These are phyloP conservation scores for Nepenthes alata DNA, from an alignment of 179 eudicot species.

Conservation along the genomic window DNA sequence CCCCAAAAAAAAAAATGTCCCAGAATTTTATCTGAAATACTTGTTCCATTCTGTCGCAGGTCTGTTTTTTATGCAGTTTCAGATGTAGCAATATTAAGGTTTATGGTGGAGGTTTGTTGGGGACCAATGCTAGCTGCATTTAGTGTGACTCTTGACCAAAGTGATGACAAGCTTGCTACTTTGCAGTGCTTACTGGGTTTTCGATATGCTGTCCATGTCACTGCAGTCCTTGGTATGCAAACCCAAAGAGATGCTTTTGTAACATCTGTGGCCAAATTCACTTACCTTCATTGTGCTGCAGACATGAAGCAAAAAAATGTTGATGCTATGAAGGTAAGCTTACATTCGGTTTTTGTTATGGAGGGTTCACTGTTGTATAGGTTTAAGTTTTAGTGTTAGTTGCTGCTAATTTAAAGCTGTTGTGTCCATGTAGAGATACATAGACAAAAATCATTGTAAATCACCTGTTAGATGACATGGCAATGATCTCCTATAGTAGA, in stretches of 20 bases:
- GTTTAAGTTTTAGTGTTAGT: not conserved
- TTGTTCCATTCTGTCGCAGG: slow-evolving; percentile 33
- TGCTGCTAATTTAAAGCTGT: not conserved
- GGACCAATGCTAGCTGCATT: slow-evolving; percentile 99
- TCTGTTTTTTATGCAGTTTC: slow-evolving; percentile 58
- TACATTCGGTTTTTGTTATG: not conserved
- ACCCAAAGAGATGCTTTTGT: slow-evolving; percentile 98
- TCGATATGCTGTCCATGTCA: slow-evolving; percentile 88
- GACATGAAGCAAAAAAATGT: slow-evolving; percentile 97
- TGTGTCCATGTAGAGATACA: too few relatives aligned
- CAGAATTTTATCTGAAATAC: not conserved
- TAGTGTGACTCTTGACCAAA: slow-evolving; percentile 96
- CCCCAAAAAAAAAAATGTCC: not conserved
- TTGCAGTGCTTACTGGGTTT: slow-evolving; percentile 81
- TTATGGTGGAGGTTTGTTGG: slow-evolving; percentile 98
- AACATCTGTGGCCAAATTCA: slow-evolving; percentile 91
- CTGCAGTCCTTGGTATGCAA: slow-evolving; percentile 91
- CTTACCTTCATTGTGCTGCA: slow-evolving; percentile 88
- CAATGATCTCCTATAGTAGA: too few relatives aligned
- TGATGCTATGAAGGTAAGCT: slow-evolving; percentile 85
- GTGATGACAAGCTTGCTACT: slow-evolving; percentile 85
- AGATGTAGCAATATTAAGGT: slow-evolving; percentile 85
- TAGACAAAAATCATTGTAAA: too few relatives aligned
- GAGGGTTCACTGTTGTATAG: not conserved
- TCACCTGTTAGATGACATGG: too few relatives aligned